Conservation (phyloP, 2,329 filamentous ascomycete genomes). For the Cephalotrichum gorgonifer region DNA sequence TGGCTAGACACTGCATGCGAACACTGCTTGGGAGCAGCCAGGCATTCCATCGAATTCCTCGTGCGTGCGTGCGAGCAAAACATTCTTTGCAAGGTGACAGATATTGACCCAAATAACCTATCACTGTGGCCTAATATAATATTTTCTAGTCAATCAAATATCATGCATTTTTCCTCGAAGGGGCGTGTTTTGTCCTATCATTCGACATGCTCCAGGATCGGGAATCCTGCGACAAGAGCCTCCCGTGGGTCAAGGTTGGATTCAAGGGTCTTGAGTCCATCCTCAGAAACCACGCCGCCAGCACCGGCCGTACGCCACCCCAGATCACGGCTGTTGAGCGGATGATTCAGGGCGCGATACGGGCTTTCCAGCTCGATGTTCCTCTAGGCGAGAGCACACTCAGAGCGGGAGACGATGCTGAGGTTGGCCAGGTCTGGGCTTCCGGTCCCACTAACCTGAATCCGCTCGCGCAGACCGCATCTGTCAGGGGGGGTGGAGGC, state of each 20-base stretch:
- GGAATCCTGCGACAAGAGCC: slow-evolving; percentile 21
- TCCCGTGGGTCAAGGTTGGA: slow-evolving; percentile 23
- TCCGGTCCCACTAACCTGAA: neutral
- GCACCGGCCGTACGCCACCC: slow-evolving; percentile 12
- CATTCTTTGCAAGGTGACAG: slow-evolving; percentile 24
- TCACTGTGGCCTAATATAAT: slow-evolving; percentile 1
- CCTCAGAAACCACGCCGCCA: slow-evolving; percentile 3
- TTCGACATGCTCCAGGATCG: slow-evolving; percentile 31
- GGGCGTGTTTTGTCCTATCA: slow-evolving; percentile 27
- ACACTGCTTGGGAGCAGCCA: slow-evolving; percentile 27
- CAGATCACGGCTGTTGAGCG: slow-evolving; percentile 17
- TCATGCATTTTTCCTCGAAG: slow-evolving; percentile 30
- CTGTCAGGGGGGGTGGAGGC: neutral
- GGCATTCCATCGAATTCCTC: slow-evolving; percentile 27
- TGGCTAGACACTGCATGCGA: slow-evolving; percentile 34
- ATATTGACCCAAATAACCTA: neutral
- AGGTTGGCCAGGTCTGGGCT: neutral
- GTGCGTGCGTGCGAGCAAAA: slow-evolving; percentile 27
- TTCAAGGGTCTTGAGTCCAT: neutral
- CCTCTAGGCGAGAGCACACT: neutral
- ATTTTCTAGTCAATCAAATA: slow-evolving; percentile 27
- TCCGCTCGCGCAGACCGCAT: neutral
- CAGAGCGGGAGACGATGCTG: neutral
- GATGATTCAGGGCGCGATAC: slow-evolving; percentile 17
- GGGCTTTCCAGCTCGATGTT: slow-evolving; percentile 15